Evolutionary conservation across 2,329 filamentous ascomycete species (phyloP), one percentile per base, ranked within the genome.

Genomic region (Alternaria gansuensis): DNA sequence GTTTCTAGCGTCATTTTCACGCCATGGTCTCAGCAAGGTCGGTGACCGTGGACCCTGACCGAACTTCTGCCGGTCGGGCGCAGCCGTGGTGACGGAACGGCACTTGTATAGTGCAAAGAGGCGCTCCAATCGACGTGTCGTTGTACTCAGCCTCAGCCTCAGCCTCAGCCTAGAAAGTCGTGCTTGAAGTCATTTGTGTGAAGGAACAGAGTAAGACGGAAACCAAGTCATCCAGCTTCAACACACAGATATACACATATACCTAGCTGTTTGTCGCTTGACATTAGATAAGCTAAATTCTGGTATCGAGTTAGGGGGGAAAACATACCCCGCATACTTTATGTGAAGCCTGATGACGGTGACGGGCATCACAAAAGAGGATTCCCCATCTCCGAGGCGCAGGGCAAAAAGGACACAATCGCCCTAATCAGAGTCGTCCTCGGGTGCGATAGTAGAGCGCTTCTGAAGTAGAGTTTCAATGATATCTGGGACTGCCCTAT

Each of bases 31-130:
- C 4, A n/a, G 7, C n/a, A 46, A 23, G 43, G 43, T 46, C 28
- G 43, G 43, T 46, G 43, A 46, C 43, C 28, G 33, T 23, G 28
- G 28, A 33, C 29, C 29, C 17, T 46, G 43, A 17, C 43, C 43
- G 43, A 23, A n/a, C 4, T 45, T 45, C 2, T 31, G 43, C 43
- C 26, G 43, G 26, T n/a, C n/a, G 1, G 28, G 43, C 28, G 1
- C 10, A 21, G 28, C n/a, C 6, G 43, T 11, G 0, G 24, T 41
- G 17, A 21, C 10, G 9, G 2, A 17, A 17, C 36, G 34, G n/a
- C 17, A n/a, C n/a, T 4, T 37, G 9, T 5, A 17, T 13, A 5
- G 17, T 17, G 17, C 17, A 17, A 17, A 17, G 17, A 17, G 17
- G 17, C 17, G 17, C 2, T 17, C 17, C 17, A 1, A 2, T 17